Percentiles rank a stretch among this genome's conserved stretches.
Conservation (phyloP, 1,139 yeast species). For the Debaryomycetaceae sp. region DNA sequence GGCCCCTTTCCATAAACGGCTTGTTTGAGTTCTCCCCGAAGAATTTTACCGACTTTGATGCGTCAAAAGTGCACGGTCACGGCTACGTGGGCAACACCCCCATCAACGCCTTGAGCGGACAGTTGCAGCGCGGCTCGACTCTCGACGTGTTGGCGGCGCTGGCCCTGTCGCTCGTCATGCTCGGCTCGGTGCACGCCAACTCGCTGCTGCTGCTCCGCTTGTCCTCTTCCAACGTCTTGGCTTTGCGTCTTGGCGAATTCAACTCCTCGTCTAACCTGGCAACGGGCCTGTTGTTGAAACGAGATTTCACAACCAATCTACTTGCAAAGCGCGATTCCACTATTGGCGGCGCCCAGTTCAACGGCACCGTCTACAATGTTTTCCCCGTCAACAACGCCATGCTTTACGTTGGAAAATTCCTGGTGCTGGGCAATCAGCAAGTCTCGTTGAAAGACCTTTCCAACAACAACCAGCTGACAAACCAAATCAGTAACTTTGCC, state of each 20-base stretch:
- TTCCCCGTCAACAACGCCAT: conserved; percentile 11
- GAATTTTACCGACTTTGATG: conserved; percentile 48
- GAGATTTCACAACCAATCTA: too few relatives aligned
- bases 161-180: conserved; percentile 17
- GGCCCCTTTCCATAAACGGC: conserved; percentile 44
- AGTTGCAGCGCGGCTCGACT: conserved; percentile 29
- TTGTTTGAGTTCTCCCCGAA: conserved; percentile 70
- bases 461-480: conserved; percentile 15
- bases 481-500: conserved; percentile 26
- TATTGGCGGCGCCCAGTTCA: conserved; percentile 22
- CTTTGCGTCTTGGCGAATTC: conserved; percentile 18
- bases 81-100: conserved; percentile 56
- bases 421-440: conserved; percentile 10
- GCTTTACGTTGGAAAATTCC: conserved; percentile 25
- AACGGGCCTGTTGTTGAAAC: conserved; percentile 3
- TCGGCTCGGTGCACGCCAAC: conserved; percentile 40
- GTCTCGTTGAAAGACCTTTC: conserved; percentile 19
- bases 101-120: conserved; percentile 51
- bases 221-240: conserved; percentile 17
- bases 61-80: conserved; percentile 17
- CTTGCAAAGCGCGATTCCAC: conserved; percentile 12
- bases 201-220: conserved; percentile 18
- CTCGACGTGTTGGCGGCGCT: conserved; percentile 15
- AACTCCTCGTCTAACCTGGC: conserved; percentile 25
- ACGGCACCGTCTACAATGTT: conserved; percentile 18